phyloP scores from a whole-genome alignment of 2,329 filamentous ascomycete genomes.

The Penicillium sp. region DNA sequence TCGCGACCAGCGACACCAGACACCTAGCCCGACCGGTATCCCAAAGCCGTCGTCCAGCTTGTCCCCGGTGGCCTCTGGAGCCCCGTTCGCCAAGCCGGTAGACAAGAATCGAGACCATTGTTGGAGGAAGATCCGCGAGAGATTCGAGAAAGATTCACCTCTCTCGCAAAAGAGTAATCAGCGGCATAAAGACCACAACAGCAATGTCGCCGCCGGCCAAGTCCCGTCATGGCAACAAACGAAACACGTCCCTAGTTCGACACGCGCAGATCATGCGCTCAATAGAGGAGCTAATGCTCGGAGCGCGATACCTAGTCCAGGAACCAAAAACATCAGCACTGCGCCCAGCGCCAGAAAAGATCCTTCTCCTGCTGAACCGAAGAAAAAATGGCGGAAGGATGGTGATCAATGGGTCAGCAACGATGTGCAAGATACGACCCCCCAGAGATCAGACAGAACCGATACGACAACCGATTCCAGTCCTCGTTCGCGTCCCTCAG shows the following conservation, averaged over 20 bases:
- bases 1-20: conserved; percentile 14
- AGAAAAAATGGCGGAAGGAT: conserved; percentile 31
- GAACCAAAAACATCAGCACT: conserved; percentile 20
- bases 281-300: conserved; percentile 30
- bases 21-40: conserved; percentile 11
- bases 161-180: conserved; percentile 8
- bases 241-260: conserved; percentile 9
- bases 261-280: conserved; percentile 4
- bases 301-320: conserved; percentile 37
- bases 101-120: conserved; percentile 26
- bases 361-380: conserved; percentile 7
- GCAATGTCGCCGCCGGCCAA: conserved; percentile 17
- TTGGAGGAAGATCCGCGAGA: conserved; percentile 26
- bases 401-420: conserved; percentile 35
- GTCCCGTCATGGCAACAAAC: conserved; percentile 17
- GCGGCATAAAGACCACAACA: conserved; percentile 20
- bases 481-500: conserved; percentile 24
- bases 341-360: conserved; percentile 17
- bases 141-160: conserved; percentile 24
- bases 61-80: conserved; percentile 10
- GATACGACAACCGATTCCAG: conserved; percentile 23
- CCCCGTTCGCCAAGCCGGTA: neutral
- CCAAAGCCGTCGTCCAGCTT: conserved; percentile 11
- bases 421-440: conserved; percentile 23
- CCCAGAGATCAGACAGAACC: conserved; percentile 15